Evolutionary conservation across 371 early-diverging fungal species (phyloP).

Genomic region (Syncephalastrum monosporum): DNA sequence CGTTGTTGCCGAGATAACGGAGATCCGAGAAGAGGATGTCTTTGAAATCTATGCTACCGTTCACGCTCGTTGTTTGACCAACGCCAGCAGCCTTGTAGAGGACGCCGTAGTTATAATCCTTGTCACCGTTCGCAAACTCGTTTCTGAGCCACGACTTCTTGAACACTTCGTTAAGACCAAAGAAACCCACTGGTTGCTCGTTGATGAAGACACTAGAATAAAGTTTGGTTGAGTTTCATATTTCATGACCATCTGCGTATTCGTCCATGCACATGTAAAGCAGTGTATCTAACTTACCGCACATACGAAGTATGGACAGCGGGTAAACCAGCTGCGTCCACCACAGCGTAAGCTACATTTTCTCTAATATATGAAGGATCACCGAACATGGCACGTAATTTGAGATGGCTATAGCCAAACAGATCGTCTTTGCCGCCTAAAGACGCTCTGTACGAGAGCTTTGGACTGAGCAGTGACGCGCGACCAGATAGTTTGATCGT

Average conservation of each 20-base stretch:
- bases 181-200: slow-evolving; percentile 33
- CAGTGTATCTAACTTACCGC: slow-evolving; percentile 6
- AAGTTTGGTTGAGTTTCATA: background rate
- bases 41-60: too few relatives aligned
- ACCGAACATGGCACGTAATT: slow-evolving; percentile 24
- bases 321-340: slow-evolving; percentile 25
- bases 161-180: slow-evolving; percentile 33
- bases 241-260: too few relatives aligned
- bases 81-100: slow-evolving; percentile 27
- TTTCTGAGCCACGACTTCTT: slow-evolving; percentile 37
- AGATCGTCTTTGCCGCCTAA: slow-evolving; percentile 5
- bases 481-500: slow-evolving; percentile 29
- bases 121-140: slow-evolving; percentile 31
- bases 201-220: slow-evolving; percentile 31
- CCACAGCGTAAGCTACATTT: slow-evolving; percentile 22
- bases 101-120: slow-evolving; percentile 29
- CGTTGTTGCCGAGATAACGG: slow-evolving; percentile 16
- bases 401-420: slow-evolving; percentile 24
- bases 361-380: slow-evolving; percentile 42
- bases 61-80: background rate
- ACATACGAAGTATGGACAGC: slow-evolving; percentile 25
- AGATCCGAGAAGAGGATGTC: slow-evolving; percentile 18
- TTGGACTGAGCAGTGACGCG: slow-evolving; percentile 23
- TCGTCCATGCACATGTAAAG: too few relatives aligned
- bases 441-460: slow-evolving; percentile 29